These are phyloP conservation scores for Aspergillus taichungensis DNA, from an alignment of 495 filamentous ascomycete species.

Conservation along the genomic window DNA sequence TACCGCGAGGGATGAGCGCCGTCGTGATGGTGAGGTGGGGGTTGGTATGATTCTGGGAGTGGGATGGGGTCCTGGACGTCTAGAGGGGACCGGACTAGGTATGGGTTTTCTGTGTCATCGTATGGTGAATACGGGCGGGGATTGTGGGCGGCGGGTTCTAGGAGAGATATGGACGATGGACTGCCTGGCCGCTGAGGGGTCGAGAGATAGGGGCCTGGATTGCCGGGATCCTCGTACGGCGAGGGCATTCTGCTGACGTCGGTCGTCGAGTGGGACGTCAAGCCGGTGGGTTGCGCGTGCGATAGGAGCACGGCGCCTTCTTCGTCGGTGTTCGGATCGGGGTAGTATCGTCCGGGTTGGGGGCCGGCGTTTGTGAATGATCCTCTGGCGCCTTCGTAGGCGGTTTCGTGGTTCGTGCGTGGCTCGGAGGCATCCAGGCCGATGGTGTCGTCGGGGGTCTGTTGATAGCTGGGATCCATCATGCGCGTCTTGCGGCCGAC, in stretches of 20 bases:
- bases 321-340: slow-evolving; percentile 14
- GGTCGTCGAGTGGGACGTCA: slow-evolving; percentile 7
- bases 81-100: slow-evolving; percentile 8
- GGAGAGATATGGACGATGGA: slow-evolving; percentile 7
- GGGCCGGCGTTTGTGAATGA: slow-evolving; percentile 12
- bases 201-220: slow-evolving; percentile 12
- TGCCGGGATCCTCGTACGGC: slow-evolving; percentile 15
- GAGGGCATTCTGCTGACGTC: slow-evolving; percentile 7
- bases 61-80: slow-evolving; percentile 28
- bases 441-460: slow-evolving; percentile 21
- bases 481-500: slow-evolving; percentile 54
- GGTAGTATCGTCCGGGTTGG: slow-evolving; percentile 14
- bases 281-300: slow-evolving; percentile 30
- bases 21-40: slow-evolving; percentile 23
- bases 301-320: slow-evolving; percentile 35
- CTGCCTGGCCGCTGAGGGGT: slow-evolving; percentile 6
- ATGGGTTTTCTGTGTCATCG: slow-evolving; percentile 6
- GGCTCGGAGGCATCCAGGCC: slow-evolving; percentile 19
- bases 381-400: slow-evolving; percentile 24
- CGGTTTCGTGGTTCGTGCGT: slow-evolving; percentile 14
- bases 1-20: slow-evolving; percentile 2
- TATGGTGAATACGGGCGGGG: slow-evolving; percentile 19
- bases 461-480: slow-evolving; percentile 42
- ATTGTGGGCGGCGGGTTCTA: slow-evolving; percentile 5
- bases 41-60: slow-evolving; percentile 26